Percentiles rank a stretch among this genome's conserved stretches.
Evolutionary conservation across 2,329 filamentous ascomycete genomes (phyloP).

Genomic region (Colletotrichum cuscutae): DNA sequence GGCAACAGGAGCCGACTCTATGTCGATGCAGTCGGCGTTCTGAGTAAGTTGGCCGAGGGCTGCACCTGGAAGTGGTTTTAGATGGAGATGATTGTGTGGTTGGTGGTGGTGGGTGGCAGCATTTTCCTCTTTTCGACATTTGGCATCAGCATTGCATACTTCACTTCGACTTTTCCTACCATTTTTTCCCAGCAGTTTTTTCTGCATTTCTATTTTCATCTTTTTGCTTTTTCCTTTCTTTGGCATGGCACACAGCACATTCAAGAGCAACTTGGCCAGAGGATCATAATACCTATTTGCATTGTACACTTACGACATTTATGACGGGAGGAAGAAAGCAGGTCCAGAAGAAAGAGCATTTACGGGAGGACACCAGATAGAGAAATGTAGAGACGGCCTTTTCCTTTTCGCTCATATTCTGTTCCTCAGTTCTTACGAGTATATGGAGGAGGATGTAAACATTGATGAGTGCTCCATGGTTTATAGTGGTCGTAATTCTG

Average conservation of each 20-base stretch:
- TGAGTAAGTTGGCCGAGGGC: slow-evolving; percentile 61
- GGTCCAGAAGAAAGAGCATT: neutral
- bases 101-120: neutral
- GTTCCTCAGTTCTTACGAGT: neutral
- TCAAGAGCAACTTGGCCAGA: neutral
- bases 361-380: neutral
- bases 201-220: neutral
- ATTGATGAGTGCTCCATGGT: neutral
- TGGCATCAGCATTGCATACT: neutral
- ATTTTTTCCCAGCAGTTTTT: neutral
- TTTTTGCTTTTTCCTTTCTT: neutral
- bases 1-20: slow-evolving; percentile 61
- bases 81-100: neutral
- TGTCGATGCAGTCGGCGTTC: slow-evolving; percentile 62
- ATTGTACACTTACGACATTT: neutral
- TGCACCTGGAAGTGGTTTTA: slow-evolving; percentile 32
- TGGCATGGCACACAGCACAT: neutral
- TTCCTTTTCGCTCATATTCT: neutral
- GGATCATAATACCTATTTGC: slow-evolving; percentile 10
- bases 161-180: neutral
- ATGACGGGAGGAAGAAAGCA: neutral
- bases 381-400: neutral
- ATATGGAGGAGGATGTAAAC: neutral
- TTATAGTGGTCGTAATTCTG: neutral
- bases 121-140: neutral